Conservation (phyloP, 129 eudicot species). For the Lactuca saligna region DNA sequence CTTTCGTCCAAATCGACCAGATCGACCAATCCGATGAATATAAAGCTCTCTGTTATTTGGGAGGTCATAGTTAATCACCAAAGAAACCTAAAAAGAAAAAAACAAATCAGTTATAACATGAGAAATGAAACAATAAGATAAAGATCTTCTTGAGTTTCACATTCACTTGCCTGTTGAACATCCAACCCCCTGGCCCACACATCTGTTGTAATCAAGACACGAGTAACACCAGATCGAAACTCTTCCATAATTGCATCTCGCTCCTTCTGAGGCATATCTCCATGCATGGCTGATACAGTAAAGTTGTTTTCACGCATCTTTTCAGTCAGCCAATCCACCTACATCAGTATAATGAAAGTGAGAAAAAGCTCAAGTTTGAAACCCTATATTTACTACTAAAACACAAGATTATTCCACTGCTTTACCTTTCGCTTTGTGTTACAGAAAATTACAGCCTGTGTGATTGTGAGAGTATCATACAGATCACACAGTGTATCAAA, state of each 20-base stretch:
- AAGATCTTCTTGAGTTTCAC: neutral
- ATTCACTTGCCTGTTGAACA: constrained; percentile 77
- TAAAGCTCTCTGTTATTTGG: constrained; percentile 97
- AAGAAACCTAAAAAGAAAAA: constrained; percentile 58
- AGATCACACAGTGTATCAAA: constrained; percentile 94
- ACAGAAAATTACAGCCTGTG: constrained; percentile 96
- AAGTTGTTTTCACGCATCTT: constrained; percentile 96
- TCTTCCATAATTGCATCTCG: constrained; percentile 93
- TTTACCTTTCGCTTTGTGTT: constrained; percentile 92
- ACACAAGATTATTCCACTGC: neutral
- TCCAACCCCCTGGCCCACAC: constrained; percentile 99
- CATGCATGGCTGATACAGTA: constrained; percentile 94
- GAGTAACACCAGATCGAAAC: constrained; percentile 68
- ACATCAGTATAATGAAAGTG: neutral
- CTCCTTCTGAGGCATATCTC: constrained; percentile 98
- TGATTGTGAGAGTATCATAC: constrained; percentile 92
- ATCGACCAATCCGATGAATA: constrained; percentile 95
- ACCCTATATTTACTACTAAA: neutral
- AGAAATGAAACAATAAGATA: neutral
- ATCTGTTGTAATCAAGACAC: constrained; percentile 94
- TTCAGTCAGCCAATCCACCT: constrained; percentile 97
- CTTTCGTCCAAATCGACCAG: constrained; percentile 99
- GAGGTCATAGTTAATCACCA: constrained; percentile 94
- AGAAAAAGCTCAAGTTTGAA: neutral
- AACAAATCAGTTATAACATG: neutral